Evolutionary conservation across 192 early-diverging fungal species (phyloP), one percentile per base, ranked within the genome.

Genomic region (Thamnidium elegans): DNA sequence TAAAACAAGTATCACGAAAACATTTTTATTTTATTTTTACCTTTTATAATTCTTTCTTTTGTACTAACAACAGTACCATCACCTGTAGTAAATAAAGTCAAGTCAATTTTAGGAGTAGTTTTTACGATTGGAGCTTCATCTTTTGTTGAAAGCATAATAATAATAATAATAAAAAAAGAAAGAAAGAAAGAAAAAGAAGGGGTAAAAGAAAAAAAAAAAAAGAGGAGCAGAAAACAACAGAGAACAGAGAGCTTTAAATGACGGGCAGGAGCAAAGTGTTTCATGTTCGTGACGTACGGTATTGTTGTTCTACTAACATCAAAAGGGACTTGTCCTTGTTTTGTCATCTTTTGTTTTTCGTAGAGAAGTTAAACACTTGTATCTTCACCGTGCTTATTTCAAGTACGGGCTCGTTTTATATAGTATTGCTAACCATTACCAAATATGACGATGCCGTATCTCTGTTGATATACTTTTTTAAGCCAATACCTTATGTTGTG

Each of bases 61-160:
- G 92, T 94, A 31, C 83, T 83, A 19, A 92, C 89, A 17, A 84
- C 77, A 26, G 78, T 79, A 46, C 90, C 90, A 70, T 88, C 84
- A 43, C 90, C 91, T 58, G 80, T 73, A 47, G 78, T 86, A 66
- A 93, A 89, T 50, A 89, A 76, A 23, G 89, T 89, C 65, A 93
- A 90, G 74, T 94, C 92, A 52, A 92, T 89, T 59, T 78, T 81
- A n/a, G 84, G 84, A 4, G 82, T 67, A 45, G 26, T 50, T 75
- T 79, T 53, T 72, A 76, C 48, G 79, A 36, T 34, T 65, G 75
- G 19, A 65, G n/a, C 62, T 65, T 76, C 19, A 42, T 48, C 58
- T 43, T 21, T 54, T 39, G 42, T 34, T 39, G 50, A 64, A 53
- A 44, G 20, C 50, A 44, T 43, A 19, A 2, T 39, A n/a, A 56